Conservation (phyloP, 1,284 basidiomycete genomes). For the Fomitopsis schrenkii region DNA sequence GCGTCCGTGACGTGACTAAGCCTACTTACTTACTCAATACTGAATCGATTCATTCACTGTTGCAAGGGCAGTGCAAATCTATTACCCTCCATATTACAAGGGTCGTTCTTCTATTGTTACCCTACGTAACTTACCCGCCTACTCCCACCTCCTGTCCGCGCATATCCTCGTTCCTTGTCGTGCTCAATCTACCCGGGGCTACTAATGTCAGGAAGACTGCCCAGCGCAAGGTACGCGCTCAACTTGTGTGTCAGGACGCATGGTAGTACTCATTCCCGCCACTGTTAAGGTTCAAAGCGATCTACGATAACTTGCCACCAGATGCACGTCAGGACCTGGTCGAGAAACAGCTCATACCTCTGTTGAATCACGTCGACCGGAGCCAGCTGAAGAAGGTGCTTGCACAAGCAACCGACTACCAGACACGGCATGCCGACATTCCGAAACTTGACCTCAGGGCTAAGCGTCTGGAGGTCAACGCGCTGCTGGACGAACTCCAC, state of each 20-base stretch:
- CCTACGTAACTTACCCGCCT: too few relatives aligned
- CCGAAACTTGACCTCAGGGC: constrained; percentile 47
- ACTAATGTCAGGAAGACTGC: constrained; percentile 4
- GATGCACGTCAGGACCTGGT: constrained; percentile 24
- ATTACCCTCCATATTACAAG: too few relatives aligned
- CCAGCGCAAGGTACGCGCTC: constrained; percentile 11
- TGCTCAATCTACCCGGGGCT: background rate
- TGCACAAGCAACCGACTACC: constrained; percentile 24
- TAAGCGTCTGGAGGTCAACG: constrained; percentile 49
- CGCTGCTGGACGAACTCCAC: constrained; percentile 44
- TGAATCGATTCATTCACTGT: too few relatives aligned
- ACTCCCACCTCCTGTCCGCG: too few relatives aligned
- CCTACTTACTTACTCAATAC: too few relatives aligned
- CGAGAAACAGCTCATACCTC: constrained; percentile 26
- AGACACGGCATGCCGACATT: constrained; percentile 34
- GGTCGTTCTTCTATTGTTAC: too few relatives aligned
- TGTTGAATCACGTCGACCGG: constrained; percentile 20
- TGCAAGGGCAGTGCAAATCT: too few relatives aligned
- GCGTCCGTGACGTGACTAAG: background rate
- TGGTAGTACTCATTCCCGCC: background rate
- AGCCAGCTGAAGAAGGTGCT: constrained; percentile 15
- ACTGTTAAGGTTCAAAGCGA: constrained; percentile 18
- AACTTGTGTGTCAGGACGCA: background rate
- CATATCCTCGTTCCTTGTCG: background rate
- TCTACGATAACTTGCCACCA: constrained; percentile 25